phyloP scores from a whole-genome alignment of 805 yeast genomes.

The Hermanozyma aechmeae region DNA sequence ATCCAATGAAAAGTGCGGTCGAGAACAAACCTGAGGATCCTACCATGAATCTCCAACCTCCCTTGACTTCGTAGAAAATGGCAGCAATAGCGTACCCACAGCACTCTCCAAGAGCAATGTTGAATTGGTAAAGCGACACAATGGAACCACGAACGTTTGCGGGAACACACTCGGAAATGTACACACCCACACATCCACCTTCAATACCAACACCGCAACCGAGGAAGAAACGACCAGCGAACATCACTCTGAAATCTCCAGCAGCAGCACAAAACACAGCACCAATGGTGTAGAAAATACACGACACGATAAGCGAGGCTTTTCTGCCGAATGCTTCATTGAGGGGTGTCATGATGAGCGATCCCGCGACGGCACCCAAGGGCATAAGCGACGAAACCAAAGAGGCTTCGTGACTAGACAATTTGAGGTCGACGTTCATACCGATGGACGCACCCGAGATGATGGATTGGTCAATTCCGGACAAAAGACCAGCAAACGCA shows the following conservation, averaged over 20 bases:
- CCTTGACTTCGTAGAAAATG: slow-evolving; percentile 44
- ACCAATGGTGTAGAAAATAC: slow-evolving; percentile 53
- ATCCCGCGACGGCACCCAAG: slow-evolving; percentile 60
- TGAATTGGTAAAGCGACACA: slow-evolving; percentile 56
- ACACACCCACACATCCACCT: slow-evolving; percentile 56
- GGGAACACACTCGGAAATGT: slow-evolving; percentile 54
- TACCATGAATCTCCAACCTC: slow-evolving; percentile 59
- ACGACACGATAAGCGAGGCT: slow-evolving; percentile 43
- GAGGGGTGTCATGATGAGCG: slow-evolving; percentile 49
- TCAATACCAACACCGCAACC: slow-evolving; percentile 63
- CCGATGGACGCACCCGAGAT: slow-evolving; percentile 55
- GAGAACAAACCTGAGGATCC: slow-evolving; percentile 57
- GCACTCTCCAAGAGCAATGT: slow-evolving; percentile 59
- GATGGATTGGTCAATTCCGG: slow-evolving; percentile 61
- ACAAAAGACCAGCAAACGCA: slow-evolving; percentile 53
- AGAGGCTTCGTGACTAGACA: slow-evolving; percentile 37
- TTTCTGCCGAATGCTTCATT: slow-evolving; percentile 50
- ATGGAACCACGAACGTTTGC: slow-evolving; percentile 49
- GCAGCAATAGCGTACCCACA: slow-evolving; percentile 58
- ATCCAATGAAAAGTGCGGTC: slow-evolving; percentile 38
- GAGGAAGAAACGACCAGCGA: slow-evolving; percentile 44
- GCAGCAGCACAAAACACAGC: slow-evolving; percentile 45
- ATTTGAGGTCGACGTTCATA: slow-evolving; percentile 32
- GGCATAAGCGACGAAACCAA: slow-evolving; percentile 55
- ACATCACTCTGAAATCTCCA: slow-evolving; percentile 31